Percentiles rank a stretch among this genome's conserved stretches.
These are phyloP conservation scores for Xylariaceae sp. DNA, from an alignment of 2,329 filamentous ascomycete species.

Conservation along the genomic window DNA sequence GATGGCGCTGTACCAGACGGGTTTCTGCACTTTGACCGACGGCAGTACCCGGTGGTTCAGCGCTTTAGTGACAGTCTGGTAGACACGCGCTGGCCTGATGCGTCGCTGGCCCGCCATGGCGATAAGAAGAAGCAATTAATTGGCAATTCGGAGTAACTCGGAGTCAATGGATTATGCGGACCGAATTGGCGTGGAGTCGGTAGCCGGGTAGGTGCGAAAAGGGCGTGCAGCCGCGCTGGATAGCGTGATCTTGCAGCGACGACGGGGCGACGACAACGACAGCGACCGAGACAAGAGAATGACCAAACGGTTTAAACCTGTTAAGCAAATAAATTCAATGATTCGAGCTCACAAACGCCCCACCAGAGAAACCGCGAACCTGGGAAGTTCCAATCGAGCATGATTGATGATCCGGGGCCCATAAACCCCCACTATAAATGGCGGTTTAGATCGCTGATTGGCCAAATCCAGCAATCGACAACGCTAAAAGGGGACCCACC, in stretches of 20 bases:
- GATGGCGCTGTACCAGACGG: slow-evolving; percentile 49
- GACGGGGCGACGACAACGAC: neutral
- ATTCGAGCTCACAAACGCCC: neutral
- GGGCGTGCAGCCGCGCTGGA: neutral
- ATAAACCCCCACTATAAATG: slow-evolving; percentile 14
- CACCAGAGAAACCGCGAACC: slow-evolving; percentile 3
- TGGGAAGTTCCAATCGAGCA: no score
- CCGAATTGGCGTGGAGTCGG: neutral
- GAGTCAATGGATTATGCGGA: neutral
- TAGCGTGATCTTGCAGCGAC: neutral
- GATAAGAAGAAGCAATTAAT: neutral
- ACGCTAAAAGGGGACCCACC: slow-evolving; percentile 8
- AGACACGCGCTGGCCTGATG: slow-evolving; percentile 39
- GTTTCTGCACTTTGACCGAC: slow-evolving; percentile 30
- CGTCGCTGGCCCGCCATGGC: slow-evolving; percentile 33
- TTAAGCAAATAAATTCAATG: neutral
- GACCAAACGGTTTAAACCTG: neutral
- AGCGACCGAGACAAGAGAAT: neutral
- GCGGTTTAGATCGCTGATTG: slow-evolving; percentile 6
- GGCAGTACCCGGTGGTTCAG: slow-evolving; percentile 33
- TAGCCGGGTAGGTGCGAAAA: neutral
- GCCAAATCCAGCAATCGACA: neutral
- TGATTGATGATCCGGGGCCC: slow-evolving; percentile 1
- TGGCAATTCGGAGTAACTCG: neutral
- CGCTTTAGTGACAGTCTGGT: slow-evolving; percentile 38